Evolutionary conservation across 1,139 yeast genomes (phyloP), one percentile per base, ranked within the genome.

Genomic region (Wickerhamomyces sp.): DNA sequence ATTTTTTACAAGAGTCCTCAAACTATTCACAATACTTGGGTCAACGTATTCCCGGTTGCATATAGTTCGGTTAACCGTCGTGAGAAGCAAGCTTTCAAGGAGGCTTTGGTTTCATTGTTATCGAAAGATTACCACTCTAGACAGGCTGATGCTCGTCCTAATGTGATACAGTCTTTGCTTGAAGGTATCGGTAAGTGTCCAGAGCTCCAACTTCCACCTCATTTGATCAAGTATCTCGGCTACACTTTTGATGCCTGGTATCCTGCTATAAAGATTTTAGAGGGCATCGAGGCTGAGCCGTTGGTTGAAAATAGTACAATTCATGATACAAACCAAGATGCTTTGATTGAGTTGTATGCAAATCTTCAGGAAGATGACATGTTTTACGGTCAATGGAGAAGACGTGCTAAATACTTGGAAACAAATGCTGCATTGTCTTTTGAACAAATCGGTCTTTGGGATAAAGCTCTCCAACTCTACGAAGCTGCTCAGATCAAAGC

Each of bases 401-500:
- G 96, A 57, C 73, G 96, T 40, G 95, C 97, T 7, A 89, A 88
- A 58, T 93, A 89, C 52, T 73, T 84, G 4, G 96, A 91, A 57
- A 93, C 98, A 0, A 86, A 85, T 41, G 77, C 93, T 33, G 98
- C 97, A 0, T 65, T 93, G 25, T 86, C 96, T 0, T 91, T 80
- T 53, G 99, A 93, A 57, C 98, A 93, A 58, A 75, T 89, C 46
- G 98, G 98, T 8, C 66, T 87, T 52, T 91, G 96, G 96, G 93
- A 83, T 44, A 82, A 86, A 40, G 97, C 98, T 0, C 84, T 87
- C 57, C 95, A 88, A 52, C 64, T 89, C 47, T 93, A 93, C 50
- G 99, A 93, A 60, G 78, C 88, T n/a, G 98, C 98, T 2, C 98
- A 93, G 61, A 84, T 93, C 40, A 89, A 91, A 51, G 98, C 98